These are phyloP conservation scores for Boeremia lycopersici DNA, from an alignment of 2,329 filamentous ascomycete genomes.

Conservation along the genomic window DNA sequence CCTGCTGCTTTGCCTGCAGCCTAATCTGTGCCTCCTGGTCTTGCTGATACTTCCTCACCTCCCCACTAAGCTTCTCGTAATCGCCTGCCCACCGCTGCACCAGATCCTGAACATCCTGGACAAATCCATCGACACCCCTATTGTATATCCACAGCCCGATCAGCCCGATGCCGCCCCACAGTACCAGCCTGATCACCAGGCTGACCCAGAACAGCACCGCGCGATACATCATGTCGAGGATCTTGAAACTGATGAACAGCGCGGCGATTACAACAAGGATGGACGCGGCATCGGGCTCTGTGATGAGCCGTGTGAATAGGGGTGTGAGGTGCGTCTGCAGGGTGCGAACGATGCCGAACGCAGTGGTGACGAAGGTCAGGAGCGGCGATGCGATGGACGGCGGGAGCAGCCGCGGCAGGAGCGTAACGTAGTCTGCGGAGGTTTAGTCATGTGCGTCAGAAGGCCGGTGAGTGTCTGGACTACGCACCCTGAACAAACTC, in stretches of 20 bases:
- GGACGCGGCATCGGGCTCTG: slow-evolving; percentile 55
- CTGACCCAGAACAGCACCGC: slow-evolving; percentile 78
- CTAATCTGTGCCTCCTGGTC: slow-evolving; percentile 35
- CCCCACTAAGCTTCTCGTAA: slow-evolving; percentile 44
- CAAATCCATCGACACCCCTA: slow-evolving; percentile 68
- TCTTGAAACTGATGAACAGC: slow-evolving; percentile 67
- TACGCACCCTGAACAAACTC: slow-evolving; percentile 38
- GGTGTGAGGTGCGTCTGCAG: slow-evolving; percentile 39
- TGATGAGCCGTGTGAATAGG: slow-evolving; percentile 34
- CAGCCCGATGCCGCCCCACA: slow-evolving; percentile 67
- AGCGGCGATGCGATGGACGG: slow-evolving; percentile 39
- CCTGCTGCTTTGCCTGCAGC: slow-evolving; percentile 27
- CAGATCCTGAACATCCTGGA: slow-evolving; percentile 60
- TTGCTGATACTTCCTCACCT: slow-evolving; percentile 34
- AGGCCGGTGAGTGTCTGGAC: neutral
- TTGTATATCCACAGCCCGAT: slow-evolving; percentile 63
- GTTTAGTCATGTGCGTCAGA: slow-evolving; percentile 14
- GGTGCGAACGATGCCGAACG: slow-evolving; percentile 36
- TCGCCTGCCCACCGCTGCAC: slow-evolving; percentile 46
- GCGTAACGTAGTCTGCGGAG: slow-evolving; percentile 38
- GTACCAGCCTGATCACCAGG: slow-evolving; percentile 65
- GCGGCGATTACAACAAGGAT: slow-evolving; percentile 64
- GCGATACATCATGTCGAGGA: slow-evolving; percentile 72
- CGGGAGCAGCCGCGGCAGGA: slow-evolving; percentile 41
- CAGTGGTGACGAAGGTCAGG: slow-evolving; percentile 36